phyloP scores from a whole-genome alignment of 1,284 basidiomycete species.

The Pseudomicrostroma phylloplanum region DNA sequence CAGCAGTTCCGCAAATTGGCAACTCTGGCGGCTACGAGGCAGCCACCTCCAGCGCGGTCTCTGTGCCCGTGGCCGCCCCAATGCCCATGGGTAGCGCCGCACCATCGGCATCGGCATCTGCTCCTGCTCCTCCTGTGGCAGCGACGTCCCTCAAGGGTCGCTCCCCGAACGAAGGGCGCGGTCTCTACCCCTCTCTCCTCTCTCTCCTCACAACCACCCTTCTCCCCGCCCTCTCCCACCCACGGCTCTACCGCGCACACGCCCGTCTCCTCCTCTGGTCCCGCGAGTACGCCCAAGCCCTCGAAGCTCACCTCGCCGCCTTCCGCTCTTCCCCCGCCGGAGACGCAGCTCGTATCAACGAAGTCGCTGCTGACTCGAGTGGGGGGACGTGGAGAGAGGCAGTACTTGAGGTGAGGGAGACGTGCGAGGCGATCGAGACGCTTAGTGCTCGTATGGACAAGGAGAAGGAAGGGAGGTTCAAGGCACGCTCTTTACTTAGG shows the following conservation, averaged over 20 bases:
- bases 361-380: neutral
- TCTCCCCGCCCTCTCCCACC: slow-evolving; percentile 67
- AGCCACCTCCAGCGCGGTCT: neutral
- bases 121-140: neutral
- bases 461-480: slow-evolving; percentile 5
- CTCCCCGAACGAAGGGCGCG: slow-evolving; percentile 62
- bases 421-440: neutral
- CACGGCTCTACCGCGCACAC: slow-evolving; percentile 58
- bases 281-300: neutral
- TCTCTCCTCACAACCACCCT: slow-evolving; percentile 69
- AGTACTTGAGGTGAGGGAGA: neutral
- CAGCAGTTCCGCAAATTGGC: neutral
- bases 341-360: neutral
- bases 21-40: neutral
- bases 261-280: slow-evolving; percentile 50
- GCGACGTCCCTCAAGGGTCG: slow-evolving; percentile 32
- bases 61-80: neutral
- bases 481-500: neutral
- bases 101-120: neutral
- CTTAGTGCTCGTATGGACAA: neutral
- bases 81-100: neutral
- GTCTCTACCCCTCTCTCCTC: slow-evolving; percentile 61
- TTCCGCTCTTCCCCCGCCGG: neutral
- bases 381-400: neutral
- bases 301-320: neutral